These are phyloP conservation scores for Rheum nobile DNA, from an alignment of 148 eudicot species.

Conservation along the genomic window DNA sequence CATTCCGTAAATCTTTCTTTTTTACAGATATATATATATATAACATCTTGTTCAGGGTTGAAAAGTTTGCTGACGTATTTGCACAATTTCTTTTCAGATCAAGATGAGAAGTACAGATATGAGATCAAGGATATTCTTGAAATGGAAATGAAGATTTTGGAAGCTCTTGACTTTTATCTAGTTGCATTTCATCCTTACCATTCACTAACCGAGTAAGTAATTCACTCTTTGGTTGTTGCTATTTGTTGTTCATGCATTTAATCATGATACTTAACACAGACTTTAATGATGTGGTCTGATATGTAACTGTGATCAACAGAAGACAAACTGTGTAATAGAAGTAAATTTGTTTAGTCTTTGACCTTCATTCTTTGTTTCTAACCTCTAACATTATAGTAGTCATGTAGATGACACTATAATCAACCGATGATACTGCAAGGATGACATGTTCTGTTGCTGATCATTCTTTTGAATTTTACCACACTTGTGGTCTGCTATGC, in stretches of 20 bases:
- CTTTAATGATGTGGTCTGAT: neutral
- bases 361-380: neutral
- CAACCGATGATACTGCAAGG: too few species aligned
- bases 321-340: neutral
- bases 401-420: neutral
- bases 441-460: too few species aligned
- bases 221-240: neutral
- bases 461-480: too few species aligned
- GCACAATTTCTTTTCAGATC: constrained; percentile 32
- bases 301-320: neutral
- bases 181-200: constrained; percentile 95
- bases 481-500: neutral
- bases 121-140: constrained; percentile 96
- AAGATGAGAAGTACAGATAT: constrained; percentile 66
- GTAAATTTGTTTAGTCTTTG: neutral
- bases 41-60: neutral
- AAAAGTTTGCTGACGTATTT: neutral
- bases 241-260: neutral
- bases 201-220: constrained; percentile 65
- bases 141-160: constrained; percentile 98
- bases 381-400: neutral
- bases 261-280: neutral
- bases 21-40: neutral
- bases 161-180: constrained; percentile 81
- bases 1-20: neutral